Conservation (phyloP, 305 asterid species). For the Rubia peregrina region DNA sequence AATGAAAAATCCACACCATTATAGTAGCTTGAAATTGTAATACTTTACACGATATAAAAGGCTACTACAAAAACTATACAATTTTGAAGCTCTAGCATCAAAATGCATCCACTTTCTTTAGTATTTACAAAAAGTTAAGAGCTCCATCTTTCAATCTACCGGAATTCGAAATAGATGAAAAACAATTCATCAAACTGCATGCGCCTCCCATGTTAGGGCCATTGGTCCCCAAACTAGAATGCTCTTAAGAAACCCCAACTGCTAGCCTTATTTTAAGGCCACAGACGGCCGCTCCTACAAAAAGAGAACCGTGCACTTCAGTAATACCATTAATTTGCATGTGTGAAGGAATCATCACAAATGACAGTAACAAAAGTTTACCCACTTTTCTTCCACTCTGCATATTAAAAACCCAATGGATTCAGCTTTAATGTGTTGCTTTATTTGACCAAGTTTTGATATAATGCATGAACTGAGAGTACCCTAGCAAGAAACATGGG, state of each 20-base stretch:
- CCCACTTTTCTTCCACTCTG: background rate
- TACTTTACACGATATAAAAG: too few relatives aligned
- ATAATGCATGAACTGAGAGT: too few relatives aligned
- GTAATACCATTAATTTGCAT: constrained; percentile 8
- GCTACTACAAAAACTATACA: too few relatives aligned
- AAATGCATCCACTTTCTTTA: too few relatives aligned
- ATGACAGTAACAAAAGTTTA: background rate
- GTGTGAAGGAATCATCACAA: constrained; percentile 12
- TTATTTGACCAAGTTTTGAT: background rate
- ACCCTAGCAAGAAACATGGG: constrained; percentile 1
- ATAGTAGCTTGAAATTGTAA: too few relatives aligned
- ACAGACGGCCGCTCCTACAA: constrained; percentile 4
- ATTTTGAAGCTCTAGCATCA: too few relatives aligned
- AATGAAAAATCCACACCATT: too few relatives aligned
- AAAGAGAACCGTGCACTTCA: background rate
- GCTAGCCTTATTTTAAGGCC: constrained; percentile 4
- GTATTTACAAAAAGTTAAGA: too few relatives aligned
- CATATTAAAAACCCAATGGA: background rate
- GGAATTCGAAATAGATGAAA: background rate
- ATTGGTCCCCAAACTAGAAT: constrained; percentile 20
- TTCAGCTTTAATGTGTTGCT: background rate
- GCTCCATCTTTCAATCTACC: background rate
- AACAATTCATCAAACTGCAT: background rate
- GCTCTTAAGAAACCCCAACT: constrained; percentile 2
- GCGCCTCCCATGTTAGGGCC: constrained; percentile 16